phyloP scores from a whole-genome alignment of 352 stramenopile genomes.

The Phytophthora fragariae region DNA sequence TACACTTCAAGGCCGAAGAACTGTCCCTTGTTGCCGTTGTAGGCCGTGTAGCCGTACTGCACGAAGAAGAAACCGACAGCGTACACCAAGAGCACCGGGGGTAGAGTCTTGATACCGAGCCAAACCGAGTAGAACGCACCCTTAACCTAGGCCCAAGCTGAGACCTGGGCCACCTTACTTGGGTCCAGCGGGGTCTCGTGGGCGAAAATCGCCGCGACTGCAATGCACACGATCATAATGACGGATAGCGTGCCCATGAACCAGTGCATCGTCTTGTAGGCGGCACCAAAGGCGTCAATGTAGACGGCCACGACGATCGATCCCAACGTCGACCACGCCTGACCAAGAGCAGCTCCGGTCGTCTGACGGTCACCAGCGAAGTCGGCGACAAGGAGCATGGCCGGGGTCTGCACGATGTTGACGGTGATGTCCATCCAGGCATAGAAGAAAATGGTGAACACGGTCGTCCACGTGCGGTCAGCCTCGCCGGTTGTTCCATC shows the following conservation, averaged over 20 bases:
- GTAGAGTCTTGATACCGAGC: slow-evolving; percentile 39
- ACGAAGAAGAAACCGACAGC: slow-evolving; percentile 41
- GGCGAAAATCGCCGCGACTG: slow-evolving; percentile 27
- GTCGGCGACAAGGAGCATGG: slow-evolving; percentile 45
- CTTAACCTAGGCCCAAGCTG: slow-evolving; percentile 26
- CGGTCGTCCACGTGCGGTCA: slow-evolving; percentile 39
- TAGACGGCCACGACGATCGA: slow-evolving; percentile 43
- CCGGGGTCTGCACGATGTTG: slow-evolving; percentile 32
- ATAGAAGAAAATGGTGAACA: slow-evolving; percentile 35
- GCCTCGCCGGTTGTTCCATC: slow-evolving; percentile 10
- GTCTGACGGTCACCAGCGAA: slow-evolving; percentile 60
- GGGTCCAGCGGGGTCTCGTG: slow-evolving; percentile 45
- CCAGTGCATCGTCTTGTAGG: slow-evolving; percentile 40
- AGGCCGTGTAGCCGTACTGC: slow-evolving; percentile 51
- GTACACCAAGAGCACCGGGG: slow-evolving; percentile 38
- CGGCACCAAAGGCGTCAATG: slow-evolving; percentile 50
- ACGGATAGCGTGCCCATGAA: slow-evolving; percentile 38
- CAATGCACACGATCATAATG: slow-evolving; percentile 45
- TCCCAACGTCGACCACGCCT: slow-evolving; percentile 44
- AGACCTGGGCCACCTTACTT: slow-evolving; percentile 19
- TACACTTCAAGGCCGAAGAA: slow-evolving; percentile 57
- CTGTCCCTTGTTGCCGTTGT: slow-evolving; percentile 57
- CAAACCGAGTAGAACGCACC: slow-evolving; percentile 42
- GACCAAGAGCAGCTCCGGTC: slow-evolving; percentile 42
- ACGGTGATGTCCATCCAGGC: slow-evolving; percentile 36